Conservation (phyloP, 1,284 basidiomycete species). For the Cyathus olla region DNA sequence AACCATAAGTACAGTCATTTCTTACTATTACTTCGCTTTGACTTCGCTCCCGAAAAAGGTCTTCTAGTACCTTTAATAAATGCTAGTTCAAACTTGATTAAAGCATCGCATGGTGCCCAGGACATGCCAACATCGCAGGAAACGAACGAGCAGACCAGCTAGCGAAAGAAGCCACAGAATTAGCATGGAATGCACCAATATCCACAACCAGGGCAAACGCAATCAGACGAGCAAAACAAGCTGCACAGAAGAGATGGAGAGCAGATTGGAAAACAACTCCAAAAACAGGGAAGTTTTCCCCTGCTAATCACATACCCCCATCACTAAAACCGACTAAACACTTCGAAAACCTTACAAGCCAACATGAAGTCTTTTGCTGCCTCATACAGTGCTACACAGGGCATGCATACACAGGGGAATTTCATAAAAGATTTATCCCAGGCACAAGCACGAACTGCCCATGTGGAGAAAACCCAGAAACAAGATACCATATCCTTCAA, state of each 20-base stretch:
- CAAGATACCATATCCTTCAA: constrained; percentile 36
- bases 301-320: constrained; percentile 31
- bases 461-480: constrained; percentile 31
- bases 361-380: constrained; percentile 27
- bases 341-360: constrained; percentile 8
- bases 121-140: constrained; percentile 36
- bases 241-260: constrained; percentile 14
- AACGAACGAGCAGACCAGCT: constrained; percentile 40
- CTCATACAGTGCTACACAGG: constrained; percentile 33
- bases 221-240: constrained; percentile 17
- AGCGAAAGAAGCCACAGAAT: constrained; percentile 30
- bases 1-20: too few relatives aligned
- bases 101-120: constrained; percentile 33
- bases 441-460: constrained; percentile 29
- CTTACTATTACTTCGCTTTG: too few relatives aligned
- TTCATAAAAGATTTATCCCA: constrained; percentile 32
- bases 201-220: constrained; percentile 15
- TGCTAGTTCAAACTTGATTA: too few relatives aligned
- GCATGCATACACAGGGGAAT: constrained; percentile 39
- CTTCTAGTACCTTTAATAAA: too few relatives aligned
- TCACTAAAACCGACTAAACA: constrained; percentile 21
- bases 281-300: constrained; percentile 24
- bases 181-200: constrained; percentile 2
- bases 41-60: too few relatives aligned
- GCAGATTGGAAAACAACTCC: constrained; percentile 21